These are phyloP conservation scores for Iris pallida DNA, from an alignment of 116 monocot genomes.

Conservation along the genomic window DNA sequence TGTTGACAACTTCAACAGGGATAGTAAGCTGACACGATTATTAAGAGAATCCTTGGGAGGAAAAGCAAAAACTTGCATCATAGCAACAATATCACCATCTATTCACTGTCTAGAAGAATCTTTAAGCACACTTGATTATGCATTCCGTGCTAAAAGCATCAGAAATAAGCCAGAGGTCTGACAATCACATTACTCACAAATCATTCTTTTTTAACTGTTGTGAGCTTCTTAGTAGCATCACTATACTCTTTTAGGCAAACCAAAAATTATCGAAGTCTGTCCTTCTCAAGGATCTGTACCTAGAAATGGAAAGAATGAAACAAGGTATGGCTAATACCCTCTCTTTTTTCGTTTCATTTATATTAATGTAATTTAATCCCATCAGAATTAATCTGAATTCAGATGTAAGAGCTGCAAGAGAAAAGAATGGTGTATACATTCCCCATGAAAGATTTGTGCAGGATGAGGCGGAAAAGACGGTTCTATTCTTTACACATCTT, in stretches of 20 bases:
- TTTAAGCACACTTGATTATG: constrained; percentile 80
- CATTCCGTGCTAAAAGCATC: constrained; percentile 74
- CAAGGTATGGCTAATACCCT: constrained; percentile 45
- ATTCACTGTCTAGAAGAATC: constrained; percentile 74
- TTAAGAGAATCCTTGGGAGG: constrained; percentile 86
- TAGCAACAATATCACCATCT: constrained; percentile 80
- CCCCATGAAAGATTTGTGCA: constrained; percentile 58
- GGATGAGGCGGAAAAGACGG: constrained; percentile 80
- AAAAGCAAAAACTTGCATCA: constrained; percentile 87
- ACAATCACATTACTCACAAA: background rate
- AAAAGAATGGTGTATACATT: constrained; percentile 84
- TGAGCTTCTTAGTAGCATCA: background rate
- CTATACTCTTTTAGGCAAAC: constrained; percentile 44
- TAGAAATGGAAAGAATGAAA: constrained; percentile 74
- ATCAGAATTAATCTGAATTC: background rate
- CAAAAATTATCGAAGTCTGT: constrained; percentile 64
- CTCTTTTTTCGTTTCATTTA: background rate
- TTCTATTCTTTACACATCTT: constrained; percentile 9
- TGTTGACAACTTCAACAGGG: constrained; percentile 37
- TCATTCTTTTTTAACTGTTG: background rate
- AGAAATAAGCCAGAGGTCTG: constrained; percentile 86
- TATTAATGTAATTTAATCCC: background rate
- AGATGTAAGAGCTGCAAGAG: constrained; percentile 83
- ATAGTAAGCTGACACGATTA: constrained; percentile 86
- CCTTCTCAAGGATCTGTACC: constrained; percentile 68